phyloP scores from a whole-genome alignment of 1,139 yeast genomes.

The Sugiyamaella japonica region DNA sequence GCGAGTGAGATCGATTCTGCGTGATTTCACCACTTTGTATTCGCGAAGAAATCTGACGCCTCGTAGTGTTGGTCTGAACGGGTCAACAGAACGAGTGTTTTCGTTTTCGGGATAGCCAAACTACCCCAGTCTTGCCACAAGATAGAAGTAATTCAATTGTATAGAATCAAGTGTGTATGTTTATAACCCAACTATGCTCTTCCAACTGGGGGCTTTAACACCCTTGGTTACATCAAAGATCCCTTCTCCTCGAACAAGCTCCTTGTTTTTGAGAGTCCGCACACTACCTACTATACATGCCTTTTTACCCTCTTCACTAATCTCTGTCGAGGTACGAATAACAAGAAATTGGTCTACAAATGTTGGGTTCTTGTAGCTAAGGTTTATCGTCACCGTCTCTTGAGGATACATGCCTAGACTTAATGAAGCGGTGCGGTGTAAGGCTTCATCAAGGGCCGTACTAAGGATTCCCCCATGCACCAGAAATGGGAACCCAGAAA shows the following conservation, averaged over 20 bases:
- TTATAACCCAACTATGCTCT: conserved; percentile 17
- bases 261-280: conserved; percentile 44
- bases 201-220: conserved; percentile 7
- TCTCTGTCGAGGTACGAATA: conserved; percentile 52
- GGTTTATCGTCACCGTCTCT: conserved; percentile 45
- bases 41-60: conserved; percentile 51
- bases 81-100: conserved; percentile 4
- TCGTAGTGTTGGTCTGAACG: conserved; percentile 8
- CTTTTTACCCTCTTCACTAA: conserved; percentile 39
- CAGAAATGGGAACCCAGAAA: conserved; percentile 85
- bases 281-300: conserved; percentile 46
- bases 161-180: neutral
- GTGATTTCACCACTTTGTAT: conserved; percentile 82
- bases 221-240: conserved; percentile 25
- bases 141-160: conserved; percentile 3
- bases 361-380: conserved; percentile 71
- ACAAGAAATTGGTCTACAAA: conserved; percentile 77
- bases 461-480: conserved; percentile 92
- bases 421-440: conserved; percentile 58
- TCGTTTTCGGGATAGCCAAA: conserved; percentile 13
- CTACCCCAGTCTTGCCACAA: neutral
- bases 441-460: conserved; percentile 73
- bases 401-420: conserved; percentile 29
- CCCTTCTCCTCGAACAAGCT: conserved; percentile 41
- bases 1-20: conserved; percentile 65